Percentiles rank a stretch among this genome's conserved stretches.
phyloP scores from a whole-genome alignment of 768 basidiomycete species.

The Tulasnella sp. region DNA sequence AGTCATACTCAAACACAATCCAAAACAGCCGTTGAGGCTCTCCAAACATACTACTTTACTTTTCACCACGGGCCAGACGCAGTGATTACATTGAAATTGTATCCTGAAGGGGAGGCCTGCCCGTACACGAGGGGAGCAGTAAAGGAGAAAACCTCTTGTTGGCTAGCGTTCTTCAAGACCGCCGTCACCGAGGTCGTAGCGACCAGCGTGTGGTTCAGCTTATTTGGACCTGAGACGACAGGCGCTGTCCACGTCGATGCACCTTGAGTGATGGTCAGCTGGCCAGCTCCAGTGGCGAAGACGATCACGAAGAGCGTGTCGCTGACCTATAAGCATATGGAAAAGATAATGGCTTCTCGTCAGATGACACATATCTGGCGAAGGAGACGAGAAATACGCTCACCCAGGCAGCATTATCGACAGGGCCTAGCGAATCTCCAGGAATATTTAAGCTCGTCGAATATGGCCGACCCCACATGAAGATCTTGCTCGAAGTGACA shows the following conservation, averaged over 20 bases:
- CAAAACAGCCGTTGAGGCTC: too few species aligned
- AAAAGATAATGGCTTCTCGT: not conserved
- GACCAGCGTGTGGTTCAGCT: not conserved
- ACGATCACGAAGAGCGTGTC: conserved; percentile 8
- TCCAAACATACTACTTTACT: too few species aligned
- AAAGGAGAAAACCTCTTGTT: conserved; percentile 18
- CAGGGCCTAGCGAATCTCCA: conserved; percentile 25
- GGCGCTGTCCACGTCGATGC: not conserved
- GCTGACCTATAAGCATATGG: not conserved
- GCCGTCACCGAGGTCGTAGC: not conserved
- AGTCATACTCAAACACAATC: too few species aligned
- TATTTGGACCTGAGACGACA: conserved; percentile 6
- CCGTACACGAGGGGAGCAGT: conserved; percentile 27
- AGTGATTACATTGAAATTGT: conserved; percentile 1
- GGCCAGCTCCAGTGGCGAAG: conserved; percentile 7
- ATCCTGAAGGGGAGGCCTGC: conserved; percentile 18
- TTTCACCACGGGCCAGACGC: not conserved
- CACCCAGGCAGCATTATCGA: conserved; percentile 27
- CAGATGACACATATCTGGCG: not conserved
- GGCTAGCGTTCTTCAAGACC: not conserved
- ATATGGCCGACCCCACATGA: conserved; percentile 53
- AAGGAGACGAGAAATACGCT: conserved; percentile 9
- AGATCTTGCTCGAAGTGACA: conserved; percentile 38
- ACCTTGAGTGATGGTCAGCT: conserved; percentile 1
- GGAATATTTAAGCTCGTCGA: conserved; percentile 36